Percentiles rank a stretch among this genome's conserved stretches.
phyloP scores from a whole-genome alignment of 352 stramenopile species.

The Poterioochromonas sp. region DNA sequence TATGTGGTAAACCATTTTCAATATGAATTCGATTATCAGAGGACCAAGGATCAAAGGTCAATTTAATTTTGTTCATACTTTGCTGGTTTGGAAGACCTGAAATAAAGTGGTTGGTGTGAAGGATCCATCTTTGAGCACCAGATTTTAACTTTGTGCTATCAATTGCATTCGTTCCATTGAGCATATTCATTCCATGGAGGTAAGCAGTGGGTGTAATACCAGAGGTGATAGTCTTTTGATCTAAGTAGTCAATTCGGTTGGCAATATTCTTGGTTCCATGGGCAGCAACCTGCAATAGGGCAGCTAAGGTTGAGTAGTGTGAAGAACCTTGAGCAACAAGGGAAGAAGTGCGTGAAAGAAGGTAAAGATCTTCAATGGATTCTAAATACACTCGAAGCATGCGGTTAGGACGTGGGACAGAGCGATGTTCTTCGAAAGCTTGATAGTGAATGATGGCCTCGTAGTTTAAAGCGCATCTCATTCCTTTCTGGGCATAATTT shows the following conservation, averaged over 20 bases:
- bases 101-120: not conserved
- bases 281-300: not conserved
- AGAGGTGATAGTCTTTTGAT: not conserved
- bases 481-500: conserved; percentile 1
- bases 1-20: not conserved
- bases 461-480: conserved; percentile 20
- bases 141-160: not conserved
- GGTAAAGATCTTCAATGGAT: conserved; percentile 19
- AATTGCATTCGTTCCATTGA: conserved; percentile 4
- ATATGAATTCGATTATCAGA: not conserved
- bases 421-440: conserved; percentile 1
- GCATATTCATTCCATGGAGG: conserved; percentile 22
- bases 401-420: not conserved
- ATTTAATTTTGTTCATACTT: not conserved
- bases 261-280: not conserved
- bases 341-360: not conserved
- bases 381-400: conserved; percentile 1
- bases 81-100: not conserved
- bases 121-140: not conserved
- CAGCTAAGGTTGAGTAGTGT: conserved; percentile 10
- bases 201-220: conserved; percentile 12
- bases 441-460: conserved; percentile 17
- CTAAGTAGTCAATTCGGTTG: not conserved
- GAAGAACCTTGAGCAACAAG: conserved; percentile 5
- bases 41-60: not conserved